Evolutionary conservation across 176 grass and related monocot species (phyloP), one percentile per base, ranked within the genome.

Genomic region (Aegilops tauschii): DNA sequence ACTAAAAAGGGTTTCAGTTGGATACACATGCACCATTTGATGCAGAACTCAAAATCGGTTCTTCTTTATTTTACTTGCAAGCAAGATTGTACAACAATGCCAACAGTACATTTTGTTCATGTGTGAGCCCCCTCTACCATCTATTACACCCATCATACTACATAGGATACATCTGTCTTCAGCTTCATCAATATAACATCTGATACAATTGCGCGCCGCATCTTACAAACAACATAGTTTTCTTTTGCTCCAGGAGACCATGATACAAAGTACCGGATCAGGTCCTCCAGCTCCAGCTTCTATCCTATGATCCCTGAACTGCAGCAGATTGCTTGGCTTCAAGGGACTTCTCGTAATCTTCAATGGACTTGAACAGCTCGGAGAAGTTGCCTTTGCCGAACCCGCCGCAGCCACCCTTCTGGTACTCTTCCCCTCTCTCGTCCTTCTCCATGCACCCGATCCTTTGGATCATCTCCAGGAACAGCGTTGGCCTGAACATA

Each of bases 341-440:
- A 63, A 98, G 88, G 42, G 90, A 88, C 54, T 98, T 98, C 88
- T 98, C 97, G 42, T 98, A 98, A 5, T 98, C 97, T 62, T 98
- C 97, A 45, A 98, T 94, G 18, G 92, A 91, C 84, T 94, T 96
- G 86, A 98, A 98, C 23, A 98, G 86, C 90, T 94, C 92, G 0
- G 88, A 90, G 84, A 98, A 94, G 76, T 98, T 98, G 65, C 96
- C 96, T 81, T 98, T 98, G 18, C 96, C 96, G 14, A 98, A 98
- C 3, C 96, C 96, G 0, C 96, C 92, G 3, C 93, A 98, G 12
- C 90, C 93, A 16, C 96, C 96, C 72, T 91, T 94, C 62, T 98
- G 93, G 65, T 90, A 87, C 21, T 96, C 96, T 45, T 39, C 87
- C 5, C 93, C 93, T 20, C 82, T 84, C 25, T 94, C 65, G 3